These are phyloP conservation scores for Debaryomycetaceae sp. DNA, from an alignment of 1,139 yeast species.

Conservation along the genomic window DNA sequence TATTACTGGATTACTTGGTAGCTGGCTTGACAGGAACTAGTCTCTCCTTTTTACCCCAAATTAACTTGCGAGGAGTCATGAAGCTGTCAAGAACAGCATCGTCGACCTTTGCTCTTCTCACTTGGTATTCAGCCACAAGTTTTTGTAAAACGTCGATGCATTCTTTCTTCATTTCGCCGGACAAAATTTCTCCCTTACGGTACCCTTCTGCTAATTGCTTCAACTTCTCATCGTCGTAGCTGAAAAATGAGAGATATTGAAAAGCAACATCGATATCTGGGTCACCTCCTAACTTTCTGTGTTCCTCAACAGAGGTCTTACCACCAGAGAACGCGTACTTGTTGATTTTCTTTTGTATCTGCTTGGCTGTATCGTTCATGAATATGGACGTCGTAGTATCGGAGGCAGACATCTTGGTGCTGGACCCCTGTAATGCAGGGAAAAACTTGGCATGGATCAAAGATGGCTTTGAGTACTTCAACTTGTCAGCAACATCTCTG, in stretches of 20 bases:
- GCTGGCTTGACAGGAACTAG: constrained; percentile 58
- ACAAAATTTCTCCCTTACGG: constrained; percentile 75
- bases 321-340: constrained; percentile 98
- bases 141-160: constrained; percentile 79
- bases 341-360: constrained; percentile 90
- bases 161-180: constrained; percentile 90
- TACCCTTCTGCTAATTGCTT: constrained; percentile 61
- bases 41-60: constrained; percentile 71
- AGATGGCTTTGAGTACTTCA: constrained; percentile 87
- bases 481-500: constrained; percentile 94
- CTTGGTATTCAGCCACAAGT: constrained; percentile 80
- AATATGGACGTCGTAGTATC: constrained; percentile 76
- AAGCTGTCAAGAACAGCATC: constrained; percentile 65
- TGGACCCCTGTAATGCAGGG: constrained; percentile 97
- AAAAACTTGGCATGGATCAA: constrained; percentile 92
- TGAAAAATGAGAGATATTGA: constrained; percentile 87
- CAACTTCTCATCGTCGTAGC: constrained; percentile 82
- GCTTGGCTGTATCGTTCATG: constrained; percentile 92
- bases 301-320: constrained; percentile 81
- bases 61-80: constrained; percentile 83
- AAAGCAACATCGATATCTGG: constrained; percentile 95
- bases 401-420: constrained; percentile 96
- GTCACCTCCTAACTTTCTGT: constrained; percentile 84
- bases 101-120: constrained; percentile 63
- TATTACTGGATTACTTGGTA: background rate